Evolutionary conservation across 2,329 filamentous ascomycete species (phyloP), one percentile per base, ranked within the genome.

Genomic region (Elsinoe fawcettii): DNA sequence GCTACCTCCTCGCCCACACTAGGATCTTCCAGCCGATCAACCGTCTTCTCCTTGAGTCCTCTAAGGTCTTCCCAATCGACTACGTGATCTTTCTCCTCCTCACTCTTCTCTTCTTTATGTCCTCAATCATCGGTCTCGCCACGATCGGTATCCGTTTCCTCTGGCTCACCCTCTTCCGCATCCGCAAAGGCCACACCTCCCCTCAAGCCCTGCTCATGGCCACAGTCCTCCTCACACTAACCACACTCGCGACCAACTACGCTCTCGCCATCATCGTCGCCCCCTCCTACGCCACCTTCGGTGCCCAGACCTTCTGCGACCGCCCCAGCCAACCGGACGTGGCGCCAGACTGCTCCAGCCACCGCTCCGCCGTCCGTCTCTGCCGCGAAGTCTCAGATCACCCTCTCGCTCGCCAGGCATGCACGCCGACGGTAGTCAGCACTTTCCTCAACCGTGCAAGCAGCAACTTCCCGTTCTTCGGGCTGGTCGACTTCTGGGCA

Each of bases 1-100:
- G 93, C 61, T 99, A 96, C 73, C 88, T 97, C 51, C 80, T 99
- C 3, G 90, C 85, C 43, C 79, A 85, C 67, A 87, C 95, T 70
- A 90, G 95, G 70, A 84, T 97, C 64, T 95, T 96, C 77, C 93
- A 99, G 70, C 93, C 93, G 1, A 77, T 96, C 67, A 97, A 99
- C 74, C 95, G 86, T 81, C 77, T 95, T 58, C 83, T 96, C 60
- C 84, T 95, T 62, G 80, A 87, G 71, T 82, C 90, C 0, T 86
- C 91, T 46, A 86, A 83, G 65, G 83, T 87, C 1, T 97, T 96
- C 74, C 93, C 93, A 0, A 78, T 95, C 61, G 93, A 99, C 75
- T 97, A 97, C 69, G 75, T 93, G 30, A 79, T 99, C 55, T 95
- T 96, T 79, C 83, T 89, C 0, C 74, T 96, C 1, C 75, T 99